phyloP scores from a whole-genome alignment of 2,329 filamentous ascomycete genomes.

The Shiraia bambusicola region DNA sequence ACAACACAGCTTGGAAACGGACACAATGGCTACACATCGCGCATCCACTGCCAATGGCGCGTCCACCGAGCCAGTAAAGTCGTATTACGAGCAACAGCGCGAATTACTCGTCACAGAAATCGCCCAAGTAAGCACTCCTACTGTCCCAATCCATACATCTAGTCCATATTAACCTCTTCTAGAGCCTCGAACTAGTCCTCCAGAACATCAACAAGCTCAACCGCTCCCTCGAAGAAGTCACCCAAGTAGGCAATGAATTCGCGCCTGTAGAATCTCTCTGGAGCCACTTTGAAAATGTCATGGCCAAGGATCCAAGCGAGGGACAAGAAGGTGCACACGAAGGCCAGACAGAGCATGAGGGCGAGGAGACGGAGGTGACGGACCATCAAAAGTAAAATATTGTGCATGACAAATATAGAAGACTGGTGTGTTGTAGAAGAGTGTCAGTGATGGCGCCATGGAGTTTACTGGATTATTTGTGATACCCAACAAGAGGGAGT shows the following conservation, averaged over 20 bases:
- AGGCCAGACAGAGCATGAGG: conserved; percentile 25
- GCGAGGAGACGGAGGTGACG: conserved; percentile 19
- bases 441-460: neutral
- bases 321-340: conserved; percentile 23
- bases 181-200: conserved; percentile 82
- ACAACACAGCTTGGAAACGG: conserved; percentile 2
- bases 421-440: neutral
- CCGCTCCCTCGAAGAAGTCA: conserved; percentile 85
- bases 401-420: too few relatives aligned
- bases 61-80: conserved; percentile 22
- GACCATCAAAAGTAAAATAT: conserved; percentile 22
- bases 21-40: conserved; percentile 27
- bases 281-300: conserved; percentile 96
- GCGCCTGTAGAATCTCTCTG: conserved; percentile 94
- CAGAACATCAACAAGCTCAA: conserved; percentile 97
- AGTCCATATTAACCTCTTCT: neutral
- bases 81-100: conserved; percentile 76
- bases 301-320: conserved; percentile 68
- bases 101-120: conserved; percentile 72
- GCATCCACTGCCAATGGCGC: conserved; percentile 22
- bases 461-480: neutral
- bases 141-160: conserved; percentile 38
- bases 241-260: conserved; percentile 94
- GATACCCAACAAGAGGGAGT: neutral
- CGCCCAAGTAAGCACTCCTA: conserved; percentile 59